These are phyloP conservation scores for Diplocarpon mali DNA, from an alignment of 2,329 filamentous ascomycete species.

Conservation along the genomic window DNA sequence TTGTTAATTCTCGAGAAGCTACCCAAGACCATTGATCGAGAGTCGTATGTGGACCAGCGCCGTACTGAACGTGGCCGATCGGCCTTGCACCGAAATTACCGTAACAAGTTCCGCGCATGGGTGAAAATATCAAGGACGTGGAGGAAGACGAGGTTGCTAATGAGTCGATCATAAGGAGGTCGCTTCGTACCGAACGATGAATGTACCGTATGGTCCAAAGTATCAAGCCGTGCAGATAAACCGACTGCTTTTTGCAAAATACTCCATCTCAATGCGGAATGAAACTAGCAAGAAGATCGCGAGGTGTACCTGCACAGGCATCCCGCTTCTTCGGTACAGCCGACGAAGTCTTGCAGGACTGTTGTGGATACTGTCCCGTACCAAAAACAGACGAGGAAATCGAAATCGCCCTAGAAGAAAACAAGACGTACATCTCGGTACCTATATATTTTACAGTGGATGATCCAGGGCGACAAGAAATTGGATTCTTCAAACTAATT, in stretches of 20 bases:
- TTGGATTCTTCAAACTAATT: conserved; percentile 67
- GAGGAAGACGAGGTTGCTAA: conserved; percentile 76
- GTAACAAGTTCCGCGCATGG: conserved; percentile 33
- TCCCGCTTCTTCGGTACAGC: conserved; percentile 75
- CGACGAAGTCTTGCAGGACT: conserved; percentile 66
- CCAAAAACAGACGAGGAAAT: conserved; percentile 61
- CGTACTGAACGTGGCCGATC: conserved; percentile 64
- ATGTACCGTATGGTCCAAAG: conserved; percentile 52
- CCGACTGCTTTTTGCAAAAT: conserved; percentile 70
- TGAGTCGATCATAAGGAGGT: conserved; percentile 71
- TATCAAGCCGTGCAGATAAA: conserved; percentile 64
- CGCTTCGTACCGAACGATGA: conserved; percentile 67
- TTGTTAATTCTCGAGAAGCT: conserved; percentile 71
- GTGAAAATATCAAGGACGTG: conserved; percentile 64
- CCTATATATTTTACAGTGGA: conserved; percentile 65
- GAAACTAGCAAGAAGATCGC: conserved; percentile 70
- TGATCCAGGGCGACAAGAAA: conserved; percentile 66
- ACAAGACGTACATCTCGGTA: conserved; percentile 66
- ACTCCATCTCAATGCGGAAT: conserved; percentile 78
- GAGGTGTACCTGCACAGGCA: conserved; percentile 71
- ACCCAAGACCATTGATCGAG: conserved; percentile 56
- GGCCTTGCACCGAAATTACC: conserved; percentile 31
- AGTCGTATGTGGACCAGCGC: conserved; percentile 47
- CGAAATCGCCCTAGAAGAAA: conserved; percentile 59
- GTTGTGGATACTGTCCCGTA: conserved; percentile 67